Base-by-base conservation (phyloP, 164 flowering plant genomes). In the Taxillus chinensis region DNA sequence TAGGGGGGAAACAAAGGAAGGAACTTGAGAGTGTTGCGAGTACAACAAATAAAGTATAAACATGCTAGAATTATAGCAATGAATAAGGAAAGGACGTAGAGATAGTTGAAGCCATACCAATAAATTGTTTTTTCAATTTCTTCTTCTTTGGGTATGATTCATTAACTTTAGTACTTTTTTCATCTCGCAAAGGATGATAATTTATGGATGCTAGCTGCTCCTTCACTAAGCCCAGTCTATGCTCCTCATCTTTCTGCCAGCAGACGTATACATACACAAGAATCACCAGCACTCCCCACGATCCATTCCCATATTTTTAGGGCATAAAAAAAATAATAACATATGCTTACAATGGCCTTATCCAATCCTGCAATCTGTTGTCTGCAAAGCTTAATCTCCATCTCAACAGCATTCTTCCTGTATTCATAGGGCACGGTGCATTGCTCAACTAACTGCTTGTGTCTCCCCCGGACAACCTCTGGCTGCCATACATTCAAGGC, bases 401-500 rank as follows among this genome's bases (percentile, higher is more conserved):
- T 87, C 74, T 84, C 81, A 10, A 92, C 75, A 11, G 81, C 68
- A 63, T 64, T 66, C 1, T 81, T 64, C 41, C 96, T 81, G 75
- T 75, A 71, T 9, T 83, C 80, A 63, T 76, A 75, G 52, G 95
- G 86, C 41, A 89, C 87, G 68, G 55, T 68, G 73, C 75, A 70
- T 65, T 92, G 96, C 72, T 80, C 83, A 49, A 92, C 86, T 42
- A 87, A 70, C 60, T 86, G 83, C 56, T 76, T 86, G 43, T 89
- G 96, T 69, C 80, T 73, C 11, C 80, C 76, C 14, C 93, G 72
- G 27, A 92, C 52, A 59, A 82, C 67, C 68, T 86, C 91, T 15
- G 98, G 98, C 73, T 92, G 98, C 98, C 98, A 92, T 41, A 89
- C 98, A 74, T 86, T 87, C 78, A 92, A 76, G 40, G 98, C 90